Evolutionary conservation across 2,329 filamentous ascomycete genomes (phyloP).

Genomic region (Talaromyces atroroseus): DNA sequence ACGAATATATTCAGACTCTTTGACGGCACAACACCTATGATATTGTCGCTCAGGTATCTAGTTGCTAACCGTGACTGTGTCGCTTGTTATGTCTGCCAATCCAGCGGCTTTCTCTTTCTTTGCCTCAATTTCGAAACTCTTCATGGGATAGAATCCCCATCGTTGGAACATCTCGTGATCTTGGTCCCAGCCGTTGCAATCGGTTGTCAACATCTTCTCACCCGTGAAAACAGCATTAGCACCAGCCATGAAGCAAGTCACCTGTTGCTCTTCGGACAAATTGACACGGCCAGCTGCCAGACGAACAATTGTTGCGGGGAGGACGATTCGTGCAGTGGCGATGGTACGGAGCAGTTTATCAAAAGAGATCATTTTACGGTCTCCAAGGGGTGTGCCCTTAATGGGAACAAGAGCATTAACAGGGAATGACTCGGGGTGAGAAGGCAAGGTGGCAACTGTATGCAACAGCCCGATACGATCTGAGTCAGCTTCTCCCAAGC

Average conservation of each 20-base stretch:
- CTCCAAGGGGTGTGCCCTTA: conserved; percentile 78
- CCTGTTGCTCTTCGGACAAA: conserved; percentile 83
- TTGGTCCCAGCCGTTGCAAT: conserved; percentile 86
- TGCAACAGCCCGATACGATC: conserved; percentile 80
- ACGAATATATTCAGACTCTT: neutral
- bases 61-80: neutral
- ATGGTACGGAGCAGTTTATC: conserved; percentile 75
- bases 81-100: neutral
- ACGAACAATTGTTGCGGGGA: conserved; percentile 80
- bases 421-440: conserved; percentile 84
- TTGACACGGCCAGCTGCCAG: conserved; percentile 79
- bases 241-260: conserved; percentile 81
- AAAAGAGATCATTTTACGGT: conserved; percentile 67
- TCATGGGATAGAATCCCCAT: conserved; percentile 79
- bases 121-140: conserved; percentile 41
- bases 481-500: conserved; percentile 69
- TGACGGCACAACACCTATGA: neutral
- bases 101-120: neutral
- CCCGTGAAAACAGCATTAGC: conserved; percentile 94
- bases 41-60: neutral
- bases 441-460: conserved; percentile 72
- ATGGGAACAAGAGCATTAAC: conserved; percentile 90
- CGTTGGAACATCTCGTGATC: conserved; percentile 76
- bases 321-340: conserved; percentile 73
- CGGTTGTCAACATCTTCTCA: conserved; percentile 92